These are phyloP conservation scores for Chrysanthemum makinoi DNA, from an alignment of 129 eudicot genomes.

Conservation along the genomic window DNA sequence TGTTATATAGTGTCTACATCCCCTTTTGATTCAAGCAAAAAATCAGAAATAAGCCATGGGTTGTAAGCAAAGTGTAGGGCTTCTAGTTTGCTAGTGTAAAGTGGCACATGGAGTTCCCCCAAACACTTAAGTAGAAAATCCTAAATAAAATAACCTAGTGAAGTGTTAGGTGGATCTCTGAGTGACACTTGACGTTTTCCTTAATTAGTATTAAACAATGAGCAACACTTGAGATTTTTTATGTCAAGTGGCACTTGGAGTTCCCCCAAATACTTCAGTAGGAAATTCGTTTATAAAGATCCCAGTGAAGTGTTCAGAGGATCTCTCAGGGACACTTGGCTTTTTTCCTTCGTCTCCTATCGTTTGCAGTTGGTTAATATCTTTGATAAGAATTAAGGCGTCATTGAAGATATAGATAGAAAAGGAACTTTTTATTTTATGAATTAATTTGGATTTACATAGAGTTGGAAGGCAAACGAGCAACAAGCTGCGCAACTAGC, in stretches of 20 bases:
- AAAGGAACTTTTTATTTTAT: background rate
- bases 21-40: too few relatives aligned
- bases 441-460: background rate
- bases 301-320: constrained; percentile 27
- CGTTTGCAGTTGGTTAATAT: constrained; percentile 5
- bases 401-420: background rate
- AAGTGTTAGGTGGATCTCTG: constrained; percentile 29
- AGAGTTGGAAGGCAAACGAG: too few relatives aligned
- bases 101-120: constrained; percentile 27
- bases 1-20: too few relatives aligned
- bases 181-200: constrained; percentile 21
- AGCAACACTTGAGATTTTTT: background rate
- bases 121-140: constrained; percentile 28
- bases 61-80: too few relatives aligned
- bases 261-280: constrained; percentile 26
- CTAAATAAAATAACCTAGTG: background rate
- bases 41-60: too few relatives aligned
- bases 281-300: background rate
- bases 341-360: too few relatives aligned
- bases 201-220: background rate
- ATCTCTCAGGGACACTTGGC: background rate
- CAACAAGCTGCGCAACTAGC: too few relatives aligned
- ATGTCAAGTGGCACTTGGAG: constrained; percentile 18
- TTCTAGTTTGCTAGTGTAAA: background rate
- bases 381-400: background rate